Conservation (phyloP, 768 basidiomycete genomes). For the Lactarius indigo region DNA sequence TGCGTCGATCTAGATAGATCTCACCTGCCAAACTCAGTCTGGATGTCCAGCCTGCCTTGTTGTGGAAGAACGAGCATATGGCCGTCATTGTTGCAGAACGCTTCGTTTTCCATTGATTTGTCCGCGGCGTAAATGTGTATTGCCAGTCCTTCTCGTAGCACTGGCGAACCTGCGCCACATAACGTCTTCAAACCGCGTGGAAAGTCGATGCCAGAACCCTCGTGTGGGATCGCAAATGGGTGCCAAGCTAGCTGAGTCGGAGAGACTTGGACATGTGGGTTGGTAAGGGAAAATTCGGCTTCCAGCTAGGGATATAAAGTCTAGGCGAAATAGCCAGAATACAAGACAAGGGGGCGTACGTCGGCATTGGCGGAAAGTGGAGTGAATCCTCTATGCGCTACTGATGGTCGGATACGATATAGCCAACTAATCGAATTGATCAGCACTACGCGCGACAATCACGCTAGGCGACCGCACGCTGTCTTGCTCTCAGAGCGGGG, state of each 20-base stretch:
- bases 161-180: slow-evolving; percentile 60
- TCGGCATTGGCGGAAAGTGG: slow-evolving; percentile 54
- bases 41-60: slow-evolving; percentile 61
- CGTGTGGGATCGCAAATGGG: slow-evolving; percentile 52
- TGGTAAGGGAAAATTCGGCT: slow-evolving; percentile 55
- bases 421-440: slow-evolving; percentile 43
- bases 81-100: slow-evolving; percentile 61
- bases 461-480: slow-evolving; percentile 36
- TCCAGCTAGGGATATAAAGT: slow-evolving; percentile 43
- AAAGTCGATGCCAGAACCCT: slow-evolving; percentile 45
- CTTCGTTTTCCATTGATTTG: slow-evolving; percentile 55
- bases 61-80: slow-evolving; percentile 67
- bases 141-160: slow-evolving; percentile 59
- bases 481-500: slow-evolving; percentile 53
- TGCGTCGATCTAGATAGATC: slow-evolving; percentile 20
- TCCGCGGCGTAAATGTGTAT: slow-evolving; percentile 62
- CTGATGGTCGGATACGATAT: slow-evolving; percentile 66
- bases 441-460: neutral
- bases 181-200: slow-evolving; percentile 60
- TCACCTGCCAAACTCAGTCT: slow-evolving; percentile 65
- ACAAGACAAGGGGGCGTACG: slow-evolving; percentile 35
- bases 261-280: slow-evolving; percentile 57
- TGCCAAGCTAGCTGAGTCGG: slow-evolving; percentile 67
- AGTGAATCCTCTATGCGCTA: slow-evolving; percentile 61
- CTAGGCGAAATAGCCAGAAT: neutral